Evolutionary conservation across 2,329 filamentous ascomycete genomes (phyloP).

Genomic region (Cladorrhinum sp.): DNA sequence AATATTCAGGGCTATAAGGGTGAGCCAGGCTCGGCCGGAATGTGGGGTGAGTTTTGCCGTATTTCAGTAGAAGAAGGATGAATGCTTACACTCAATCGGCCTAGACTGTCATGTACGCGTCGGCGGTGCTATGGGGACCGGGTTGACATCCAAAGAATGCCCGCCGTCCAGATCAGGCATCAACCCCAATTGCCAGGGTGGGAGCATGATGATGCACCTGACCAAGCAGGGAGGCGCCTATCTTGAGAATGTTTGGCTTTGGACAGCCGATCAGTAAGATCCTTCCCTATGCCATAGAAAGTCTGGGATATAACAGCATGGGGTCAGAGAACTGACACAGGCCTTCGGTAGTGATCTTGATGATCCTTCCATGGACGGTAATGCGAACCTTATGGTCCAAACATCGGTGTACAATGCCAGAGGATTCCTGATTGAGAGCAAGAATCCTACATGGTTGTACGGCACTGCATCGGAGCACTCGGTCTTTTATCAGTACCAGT

Average conservation of each 20-base stretch:
- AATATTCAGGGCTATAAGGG: slow-evolving; percentile 48
- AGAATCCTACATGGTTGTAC: slow-evolving; percentile 31
- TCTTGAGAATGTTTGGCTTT: slow-evolving; percentile 58
- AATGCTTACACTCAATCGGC: not conserved
- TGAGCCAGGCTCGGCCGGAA: slow-evolving; percentile 37
- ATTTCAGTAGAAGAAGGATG: not conserved
- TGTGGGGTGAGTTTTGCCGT: slow-evolving; percentile 57
- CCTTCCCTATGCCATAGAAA: too few species aligned
- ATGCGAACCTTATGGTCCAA: slow-evolving; percentile 16
- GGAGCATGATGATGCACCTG: slow-evolving; percentile 41
- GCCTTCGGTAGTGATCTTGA: too few species aligned
- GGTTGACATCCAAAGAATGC: slow-evolving; percentile 60
- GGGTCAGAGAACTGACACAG: too few species aligned
- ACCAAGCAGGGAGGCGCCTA: slow-evolving; percentile 46
- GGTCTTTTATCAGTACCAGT: slow-evolving; percentile 48
- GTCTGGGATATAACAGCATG: too few species aligned
- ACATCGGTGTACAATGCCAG: slow-evolving; percentile 33
- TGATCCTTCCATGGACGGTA: too few species aligned
- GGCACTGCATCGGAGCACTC: slow-evolving; percentile 48
- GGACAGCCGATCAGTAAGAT: slow-evolving; percentile 57
- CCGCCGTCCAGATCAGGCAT: slow-evolving; percentile 44
- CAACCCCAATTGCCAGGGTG: slow-evolving; percentile 38
- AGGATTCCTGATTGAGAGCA: slow-evolving; percentile 31
- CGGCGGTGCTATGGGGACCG: slow-evolving; percentile 66
- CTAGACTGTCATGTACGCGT: slow-evolving; percentile 68